A percentile compares a stretch with the other conserved stretches of the same genome.
phyloP scores from a whole-genome alignment of 176 grass and related monocot species.

The Cymbopogon citratus region DNA sequence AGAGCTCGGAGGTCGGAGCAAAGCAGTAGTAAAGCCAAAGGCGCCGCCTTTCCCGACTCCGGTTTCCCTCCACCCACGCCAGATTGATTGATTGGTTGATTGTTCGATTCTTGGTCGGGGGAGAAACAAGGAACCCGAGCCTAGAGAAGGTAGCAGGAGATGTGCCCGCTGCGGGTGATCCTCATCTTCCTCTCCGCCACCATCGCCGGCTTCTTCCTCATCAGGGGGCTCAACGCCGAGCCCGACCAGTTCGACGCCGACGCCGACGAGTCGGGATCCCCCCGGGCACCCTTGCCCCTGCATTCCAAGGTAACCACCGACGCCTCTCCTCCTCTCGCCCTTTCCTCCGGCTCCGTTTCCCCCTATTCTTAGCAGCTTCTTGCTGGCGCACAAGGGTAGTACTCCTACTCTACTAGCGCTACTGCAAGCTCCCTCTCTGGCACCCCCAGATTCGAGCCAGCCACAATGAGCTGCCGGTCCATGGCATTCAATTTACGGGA shows the following conservation, averaged over 20 bases:
- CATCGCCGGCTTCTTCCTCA: slow-evolving; percentile 89
- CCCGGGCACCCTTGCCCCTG: slow-evolving; percentile 16
- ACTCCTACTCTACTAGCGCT: background rate
- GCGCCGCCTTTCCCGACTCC: background rate
- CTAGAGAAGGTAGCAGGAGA: slow-evolving; percentile 5
- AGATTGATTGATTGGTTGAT: background rate
- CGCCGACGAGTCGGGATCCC: slow-evolving; percentile 13
- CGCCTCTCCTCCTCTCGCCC: background rate
- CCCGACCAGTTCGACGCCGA: slow-evolving; percentile 36
- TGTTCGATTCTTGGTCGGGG: background rate
- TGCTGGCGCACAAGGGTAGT: background rate
- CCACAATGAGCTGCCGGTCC: background rate
- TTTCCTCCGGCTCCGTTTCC: background rate
- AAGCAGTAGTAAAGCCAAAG: background rate
- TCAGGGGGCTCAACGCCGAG: slow-evolving; percentile 56
- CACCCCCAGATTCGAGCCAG: background rate
- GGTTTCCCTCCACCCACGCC: background rate
- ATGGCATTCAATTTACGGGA: background rate
- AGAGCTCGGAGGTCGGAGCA: background rate
- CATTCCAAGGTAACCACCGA: slow-evolving; percentile 37
- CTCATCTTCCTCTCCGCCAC: slow-evolving; percentile 97
- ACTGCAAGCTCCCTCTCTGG: background rate
- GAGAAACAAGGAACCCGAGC: background rate
- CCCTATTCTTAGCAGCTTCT: slow-evolving; percentile 11
- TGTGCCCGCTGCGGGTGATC: slow-evolving; percentile 85